Conservation (phyloP, 1,284 basidiomycete genomes). For the Cutaneotrichosporon cutaneum region DNA sequence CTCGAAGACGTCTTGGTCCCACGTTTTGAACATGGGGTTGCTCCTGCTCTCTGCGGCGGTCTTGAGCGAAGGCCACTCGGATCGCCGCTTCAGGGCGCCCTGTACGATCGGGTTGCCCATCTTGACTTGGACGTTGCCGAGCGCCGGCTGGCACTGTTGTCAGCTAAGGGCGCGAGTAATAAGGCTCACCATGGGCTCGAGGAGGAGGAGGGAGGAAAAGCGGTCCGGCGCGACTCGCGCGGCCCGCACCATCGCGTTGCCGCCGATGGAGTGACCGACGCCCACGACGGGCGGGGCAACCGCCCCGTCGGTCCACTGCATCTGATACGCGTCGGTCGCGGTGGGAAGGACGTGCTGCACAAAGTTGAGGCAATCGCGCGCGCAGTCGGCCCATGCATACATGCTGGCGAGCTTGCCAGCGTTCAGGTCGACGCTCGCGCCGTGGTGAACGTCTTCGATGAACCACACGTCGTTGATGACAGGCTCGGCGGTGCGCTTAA, state of each 20-base stretch:
- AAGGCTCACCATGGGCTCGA: constrained; percentile 65
- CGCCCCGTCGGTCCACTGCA: constrained; percentile 54
- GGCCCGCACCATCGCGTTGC: constrained; percentile 63
- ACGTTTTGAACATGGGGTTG: constrained; percentile 47
- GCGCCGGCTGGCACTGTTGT: constrained; percentile 3
- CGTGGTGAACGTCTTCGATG: constrained; percentile 74
- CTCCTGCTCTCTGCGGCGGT: constrained; percentile 61
- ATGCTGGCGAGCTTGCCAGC: constrained; percentile 55
- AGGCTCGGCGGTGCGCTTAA: neutral
- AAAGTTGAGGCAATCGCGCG: constrained; percentile 50
- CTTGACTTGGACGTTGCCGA: constrained; percentile 25
- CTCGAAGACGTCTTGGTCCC: constrained; percentile 64
- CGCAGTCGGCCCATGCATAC: constrained; percentile 46
- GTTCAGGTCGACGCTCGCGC: constrained; percentile 71
- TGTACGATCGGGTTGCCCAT: constrained; percentile 33
- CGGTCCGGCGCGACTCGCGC: constrained; percentile 64
- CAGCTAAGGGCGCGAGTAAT: neutral
- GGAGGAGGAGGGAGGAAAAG: constrained; percentile 69
- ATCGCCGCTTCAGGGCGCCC: constrained; percentile 63
- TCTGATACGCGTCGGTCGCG: neutral
- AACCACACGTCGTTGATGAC: constrained; percentile 72
- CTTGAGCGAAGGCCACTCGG: constrained; percentile 57
- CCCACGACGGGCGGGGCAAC: constrained; percentile 52
- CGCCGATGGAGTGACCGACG: constrained; percentile 80
- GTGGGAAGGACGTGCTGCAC: constrained; percentile 55